Evolutionary conservation across 169 alveolate species (phyloP).

Genomic region (Cystoisospora suis): DNA sequence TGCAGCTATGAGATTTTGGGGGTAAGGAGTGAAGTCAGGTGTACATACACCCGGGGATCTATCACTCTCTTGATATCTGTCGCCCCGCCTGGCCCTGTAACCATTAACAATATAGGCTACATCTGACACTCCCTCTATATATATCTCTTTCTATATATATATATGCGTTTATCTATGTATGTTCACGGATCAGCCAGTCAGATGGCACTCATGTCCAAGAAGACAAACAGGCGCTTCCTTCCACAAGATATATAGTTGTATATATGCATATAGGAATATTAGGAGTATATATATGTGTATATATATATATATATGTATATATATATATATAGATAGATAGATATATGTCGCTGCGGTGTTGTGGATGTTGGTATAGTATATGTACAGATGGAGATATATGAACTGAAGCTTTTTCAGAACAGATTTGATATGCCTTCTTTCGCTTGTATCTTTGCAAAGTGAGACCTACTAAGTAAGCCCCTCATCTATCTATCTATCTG

Average conservation of each 20-base stretch:
- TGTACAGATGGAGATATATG: too few relatives aligned
- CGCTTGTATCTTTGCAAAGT: not conserved
- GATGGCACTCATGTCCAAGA: not conserved
- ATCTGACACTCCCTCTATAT: not conserved
- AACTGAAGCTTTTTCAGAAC: too few relatives aligned
- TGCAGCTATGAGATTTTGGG: not conserved
- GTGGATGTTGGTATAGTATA: not conserved
- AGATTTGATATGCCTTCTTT: not conserved
- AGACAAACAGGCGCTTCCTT: not conserved
- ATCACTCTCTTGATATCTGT: not conserved
- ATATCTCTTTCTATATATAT: not conserved
- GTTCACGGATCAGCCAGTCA: not conserved
- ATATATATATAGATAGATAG: not conserved
- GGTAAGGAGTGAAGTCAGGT: not conserved
- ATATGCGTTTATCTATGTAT: not conserved
- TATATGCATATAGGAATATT: not conserved
- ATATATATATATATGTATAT: not conserved
- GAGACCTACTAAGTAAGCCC: not conserved
- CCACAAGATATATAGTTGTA: not conserved
- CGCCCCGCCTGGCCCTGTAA: not conserved
- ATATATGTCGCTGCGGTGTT: not conserved
- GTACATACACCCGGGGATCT: not conserved
- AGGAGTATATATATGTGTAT: not conserved
- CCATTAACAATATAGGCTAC: not conserved
- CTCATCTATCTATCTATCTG: not conserved